A percentile compares a stretch with the other conserved stretches of the same genome.
phyloP scores from a whole-genome alignment of 1,284 basidiomycete genomes.

The Ceratobasidium papillatum region DNA sequence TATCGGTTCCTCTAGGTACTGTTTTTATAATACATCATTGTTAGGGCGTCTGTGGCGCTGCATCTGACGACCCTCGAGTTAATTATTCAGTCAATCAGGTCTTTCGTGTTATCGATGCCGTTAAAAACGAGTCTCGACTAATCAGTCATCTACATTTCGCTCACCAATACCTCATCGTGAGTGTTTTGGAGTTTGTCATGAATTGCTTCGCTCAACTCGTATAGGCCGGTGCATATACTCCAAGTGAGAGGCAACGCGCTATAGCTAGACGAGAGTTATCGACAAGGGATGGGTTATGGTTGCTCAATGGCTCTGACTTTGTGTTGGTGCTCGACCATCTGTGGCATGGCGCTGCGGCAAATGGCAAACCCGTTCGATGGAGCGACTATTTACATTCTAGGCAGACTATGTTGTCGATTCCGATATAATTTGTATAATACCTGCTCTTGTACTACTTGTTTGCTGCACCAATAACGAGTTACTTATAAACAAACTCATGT shows the following conservation, averaged over 20 bases:
- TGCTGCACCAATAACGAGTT: too few species aligned
- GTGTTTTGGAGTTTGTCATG: not conserved
- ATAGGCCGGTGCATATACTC: conserved; percentile 21
- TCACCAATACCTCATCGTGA: conserved; percentile 7
- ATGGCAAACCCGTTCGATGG: not conserved
- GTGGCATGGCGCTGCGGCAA: conserved; percentile 3
- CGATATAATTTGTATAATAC: not conserved
- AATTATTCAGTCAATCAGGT: conserved; percentile 4
- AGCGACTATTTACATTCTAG: conserved; percentile 8
- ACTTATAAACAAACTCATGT: too few species aligned
- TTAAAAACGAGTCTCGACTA: not conserved
- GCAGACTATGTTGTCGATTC: not conserved
- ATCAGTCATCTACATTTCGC: not conserved
- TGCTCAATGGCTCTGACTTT: not conserved
- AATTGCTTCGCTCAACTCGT: not conserved
- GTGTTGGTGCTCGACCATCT: conserved; percentile 12
- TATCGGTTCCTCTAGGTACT: not conserved
- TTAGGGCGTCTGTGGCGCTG: conserved; percentile 13
- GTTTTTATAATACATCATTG: not conserved
- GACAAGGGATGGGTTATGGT: not conserved
- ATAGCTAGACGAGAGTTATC: not conserved
- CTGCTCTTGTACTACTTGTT: too few species aligned
- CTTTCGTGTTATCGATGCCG: not conserved
- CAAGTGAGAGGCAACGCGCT: conserved; percentile 8
- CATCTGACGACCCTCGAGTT: conserved; percentile 13